Evolutionary conservation across 805 yeast species (phyloP).

Genomic region (Brettanomyces naardenensis): DNA sequence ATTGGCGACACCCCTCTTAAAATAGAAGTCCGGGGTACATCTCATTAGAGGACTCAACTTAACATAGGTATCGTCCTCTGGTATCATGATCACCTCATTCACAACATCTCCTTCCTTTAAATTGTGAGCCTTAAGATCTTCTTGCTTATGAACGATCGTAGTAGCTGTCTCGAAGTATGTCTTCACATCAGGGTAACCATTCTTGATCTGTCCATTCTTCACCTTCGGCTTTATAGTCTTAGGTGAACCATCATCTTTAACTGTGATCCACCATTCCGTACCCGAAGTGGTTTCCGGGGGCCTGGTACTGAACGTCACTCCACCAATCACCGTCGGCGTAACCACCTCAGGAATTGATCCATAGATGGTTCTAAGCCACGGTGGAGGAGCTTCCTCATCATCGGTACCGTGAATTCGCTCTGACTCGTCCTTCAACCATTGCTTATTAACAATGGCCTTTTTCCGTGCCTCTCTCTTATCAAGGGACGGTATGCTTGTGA

Average conservation of each 20-base stretch:
- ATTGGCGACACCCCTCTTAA: conserved; percentile 54
- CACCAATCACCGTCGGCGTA: conserved; percentile 54
- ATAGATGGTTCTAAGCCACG: conserved; percentile 72
- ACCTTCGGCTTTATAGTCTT: conserved; percentile 70
- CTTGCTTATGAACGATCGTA: conserved; percentile 47
- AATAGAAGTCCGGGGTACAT: conserved; percentile 76
- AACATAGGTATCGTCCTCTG: conserved; percentile 70
- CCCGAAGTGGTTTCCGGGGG: conserved; percentile 63
- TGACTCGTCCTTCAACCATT: conserved; percentile 17
- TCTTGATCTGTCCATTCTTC: conserved; percentile 62
- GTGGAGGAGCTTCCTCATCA: conserved; percentile 34
- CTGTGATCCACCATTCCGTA: conserved; percentile 73
- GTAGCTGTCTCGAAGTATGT: conserved; percentile 71
- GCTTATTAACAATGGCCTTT: conserved; percentile 20
- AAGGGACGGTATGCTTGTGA: neutral
- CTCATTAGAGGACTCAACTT: conserved; percentile 70
- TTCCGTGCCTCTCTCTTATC: conserved; percentile 13
- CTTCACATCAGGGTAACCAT: conserved; percentile 62
- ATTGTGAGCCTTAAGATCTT: conserved; percentile 65
- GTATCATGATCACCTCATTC: conserved; percentile 45
- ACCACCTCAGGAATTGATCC: conserved; percentile 48
- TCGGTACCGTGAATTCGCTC: conserved; percentile 11
- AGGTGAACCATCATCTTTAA: conserved; percentile 72
- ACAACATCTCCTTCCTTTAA: conserved; percentile 53
- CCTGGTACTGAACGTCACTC: conserved; percentile 56